Evolutionary conservation across 495 filamentous ascomycete species (phyloP).

Genomic region (Lasiosphaeriaceae sp.): DNA sequence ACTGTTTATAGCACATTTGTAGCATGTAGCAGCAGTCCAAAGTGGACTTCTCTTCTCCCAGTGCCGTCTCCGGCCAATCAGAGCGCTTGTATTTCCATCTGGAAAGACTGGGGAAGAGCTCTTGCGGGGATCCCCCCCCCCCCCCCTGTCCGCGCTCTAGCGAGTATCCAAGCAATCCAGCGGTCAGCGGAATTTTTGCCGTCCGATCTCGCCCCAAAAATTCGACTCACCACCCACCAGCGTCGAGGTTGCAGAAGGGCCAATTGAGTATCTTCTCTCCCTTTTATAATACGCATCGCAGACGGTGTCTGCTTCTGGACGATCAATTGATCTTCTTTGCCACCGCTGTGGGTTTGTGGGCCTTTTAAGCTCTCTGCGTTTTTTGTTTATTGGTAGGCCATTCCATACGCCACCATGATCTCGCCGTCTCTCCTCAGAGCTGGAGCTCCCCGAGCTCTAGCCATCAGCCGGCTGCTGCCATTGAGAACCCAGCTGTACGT

Average conservation of each 20-base stretch:
- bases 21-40: too few species aligned
- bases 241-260: slow-evolving; percentile 4
- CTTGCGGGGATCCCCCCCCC: slow-evolving; percentile 26
- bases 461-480: slow-evolving; percentile 27
- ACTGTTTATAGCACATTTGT: too few species aligned
- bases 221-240: slow-evolving; percentile 9
- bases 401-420: slow-evolving; percentile 31
- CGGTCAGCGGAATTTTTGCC: slow-evolving; percentile 26
- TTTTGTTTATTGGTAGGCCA: background rate
- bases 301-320: slow-evolving; percentile 2
- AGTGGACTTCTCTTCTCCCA: too few species aligned
- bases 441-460: slow-evolving; percentile 39
- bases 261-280: slow-evolving; percentile 16
- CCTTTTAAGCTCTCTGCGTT: too few species aligned
- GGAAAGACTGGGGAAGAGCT: slow-evolving; percentile 12
- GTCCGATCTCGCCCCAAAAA: slow-evolving; percentile 30
- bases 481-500: slow-evolving; percentile 39
- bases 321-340: slow-evolving; percentile 1
- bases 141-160: slow-evolving; percentile 27
- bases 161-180: slow-evolving; percentile 7
- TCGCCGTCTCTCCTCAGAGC: slow-evolving; percentile 35
- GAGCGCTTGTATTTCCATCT: slow-evolving; percentile 22
- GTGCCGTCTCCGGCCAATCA: slow-evolving; percentile 23
- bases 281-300: background rate
- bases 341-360: background rate